Conservation (phyloP, 169 alveolate genomes). For the Eimeria acervulina region DNA sequence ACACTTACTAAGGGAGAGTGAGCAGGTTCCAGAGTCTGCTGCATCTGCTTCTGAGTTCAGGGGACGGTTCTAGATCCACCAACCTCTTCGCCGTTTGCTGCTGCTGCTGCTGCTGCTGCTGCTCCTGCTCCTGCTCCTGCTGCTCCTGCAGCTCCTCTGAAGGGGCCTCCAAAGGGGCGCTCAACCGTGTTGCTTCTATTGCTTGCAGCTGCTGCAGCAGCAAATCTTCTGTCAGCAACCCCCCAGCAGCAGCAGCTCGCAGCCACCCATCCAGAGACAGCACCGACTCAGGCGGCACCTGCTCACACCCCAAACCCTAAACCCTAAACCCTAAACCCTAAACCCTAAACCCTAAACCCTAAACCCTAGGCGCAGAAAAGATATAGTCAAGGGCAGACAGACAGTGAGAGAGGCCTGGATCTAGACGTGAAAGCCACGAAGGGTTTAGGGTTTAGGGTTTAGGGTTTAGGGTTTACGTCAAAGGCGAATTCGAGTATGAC, state of each 20-base stretch:
- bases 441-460: slow-evolving; percentile 18
- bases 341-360: not conserved
- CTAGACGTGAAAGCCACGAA: not conserved
- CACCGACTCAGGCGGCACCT: slow-evolving; percentile 61
- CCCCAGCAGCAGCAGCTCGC: slow-evolving; percentile 36
- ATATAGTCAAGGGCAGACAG: not conserved
- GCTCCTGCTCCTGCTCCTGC: not conserved
- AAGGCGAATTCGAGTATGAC: slow-evolving; percentile 21
- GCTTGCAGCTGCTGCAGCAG: slow-evolving; percentile 63
- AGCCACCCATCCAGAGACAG: slow-evolving; percentile 36
- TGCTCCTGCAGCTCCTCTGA: not conserved
- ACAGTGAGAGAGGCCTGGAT: too few species aligned
- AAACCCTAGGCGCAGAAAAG: too few species aligned
- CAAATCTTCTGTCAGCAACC: not conserved
- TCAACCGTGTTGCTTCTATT: not conserved
- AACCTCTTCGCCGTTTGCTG: not conserved
- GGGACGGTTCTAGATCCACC: not conserved
- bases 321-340: slow-evolving; percentile 22
- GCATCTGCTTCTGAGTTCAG: not conserved
- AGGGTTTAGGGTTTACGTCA: not conserved
- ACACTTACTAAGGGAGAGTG: not conserved
- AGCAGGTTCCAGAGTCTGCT: slow-evolving; percentile 4
- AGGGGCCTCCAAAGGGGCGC: not conserved
- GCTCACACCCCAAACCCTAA: not conserved
- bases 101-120: slow-evolving; percentile 19